A percentile compares a stretch with the other conserved stretches of the same genome.
These are phyloP conservation scores for Terfezia boudieri DNA, from an alignment of 495 filamentous ascomycete species.

Conservation along the genomic window DNA sequence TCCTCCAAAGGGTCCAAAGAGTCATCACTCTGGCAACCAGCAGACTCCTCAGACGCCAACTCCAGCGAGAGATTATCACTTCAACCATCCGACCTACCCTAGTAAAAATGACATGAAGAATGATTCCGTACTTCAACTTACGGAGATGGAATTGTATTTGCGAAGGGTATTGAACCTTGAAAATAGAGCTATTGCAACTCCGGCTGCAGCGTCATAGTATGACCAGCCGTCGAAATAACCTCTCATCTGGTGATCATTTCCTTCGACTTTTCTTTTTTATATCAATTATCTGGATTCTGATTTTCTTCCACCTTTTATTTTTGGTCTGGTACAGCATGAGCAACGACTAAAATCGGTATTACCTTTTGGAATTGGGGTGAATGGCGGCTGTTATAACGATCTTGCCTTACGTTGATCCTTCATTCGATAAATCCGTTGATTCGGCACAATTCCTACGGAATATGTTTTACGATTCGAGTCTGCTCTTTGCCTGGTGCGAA, in stretches of 20 bases:
- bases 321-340: neutral
- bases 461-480: too few relatives aligned
- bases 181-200: neutral
- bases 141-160: constrained; percentile 17
- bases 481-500: too few relatives aligned
- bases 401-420: too few relatives aligned
- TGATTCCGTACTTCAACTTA: neutral
- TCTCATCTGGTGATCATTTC: neutral
- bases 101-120: neutral
- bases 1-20: too few relatives aligned
- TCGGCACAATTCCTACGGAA: too few relatives aligned
- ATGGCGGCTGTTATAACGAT: too few relatives aligned
- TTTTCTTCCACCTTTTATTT: neutral
- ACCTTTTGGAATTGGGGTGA: neutral
- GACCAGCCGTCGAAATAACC: neutral
- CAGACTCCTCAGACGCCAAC: too few relatives aligned
- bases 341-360: neutral
- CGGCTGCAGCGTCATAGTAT: neutral
- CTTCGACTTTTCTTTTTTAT: neutral
- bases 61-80: too few relatives aligned
- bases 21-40: too few relatives aligned
- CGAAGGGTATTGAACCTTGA: constrained; percentile 13
- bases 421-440: too few relatives aligned
- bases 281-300: neutral
- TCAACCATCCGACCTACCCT: too few relatives aligned